phyloP scores from a whole-genome alignment of 1,139 yeast species.

The Hansenula sp. region DNA sequence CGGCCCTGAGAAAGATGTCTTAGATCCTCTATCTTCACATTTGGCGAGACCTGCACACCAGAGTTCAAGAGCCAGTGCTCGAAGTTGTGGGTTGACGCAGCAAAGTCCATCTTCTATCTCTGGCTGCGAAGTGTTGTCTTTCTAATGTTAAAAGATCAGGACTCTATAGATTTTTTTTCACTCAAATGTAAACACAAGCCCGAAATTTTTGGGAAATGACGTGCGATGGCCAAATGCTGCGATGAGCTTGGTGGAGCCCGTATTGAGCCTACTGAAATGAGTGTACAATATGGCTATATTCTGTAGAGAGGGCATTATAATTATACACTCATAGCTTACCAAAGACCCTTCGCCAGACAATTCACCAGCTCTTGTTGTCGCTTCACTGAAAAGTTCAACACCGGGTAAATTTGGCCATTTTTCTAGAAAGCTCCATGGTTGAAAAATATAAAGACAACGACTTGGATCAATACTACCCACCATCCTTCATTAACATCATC shows the following conservation, averaged over 20 bases:
- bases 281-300: too few relatives aligned
- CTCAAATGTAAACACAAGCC: neutral
- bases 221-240: neutral
- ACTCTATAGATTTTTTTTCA: too few relatives aligned
- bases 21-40: constrained; percentile 56
- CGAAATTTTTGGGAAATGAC: neutral
- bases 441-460: neutral
- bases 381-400: too few relatives aligned
- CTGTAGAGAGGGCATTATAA: too few relatives aligned
- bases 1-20: constrained; percentile 65
- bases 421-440: constrained; percentile 1
- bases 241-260: too few relatives aligned
- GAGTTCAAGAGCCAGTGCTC: constrained; percentile 45
- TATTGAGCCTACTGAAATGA: too few relatives aligned
- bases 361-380: too few relatives aligned
- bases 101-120: neutral
- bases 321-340: too few relatives aligned
- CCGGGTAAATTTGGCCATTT: neutral
- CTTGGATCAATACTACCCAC: neutral
- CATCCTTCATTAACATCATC: neutral
- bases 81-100: constrained; percentile 9
- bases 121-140: too few relatives aligned
- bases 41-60: constrained; percentile 47
- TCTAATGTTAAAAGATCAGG: too few relatives aligned
- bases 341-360: too few relatives aligned